Conservation (phyloP, 2,329 filamentous ascomycete species). For the Ophiostoma populinum region DNA sequence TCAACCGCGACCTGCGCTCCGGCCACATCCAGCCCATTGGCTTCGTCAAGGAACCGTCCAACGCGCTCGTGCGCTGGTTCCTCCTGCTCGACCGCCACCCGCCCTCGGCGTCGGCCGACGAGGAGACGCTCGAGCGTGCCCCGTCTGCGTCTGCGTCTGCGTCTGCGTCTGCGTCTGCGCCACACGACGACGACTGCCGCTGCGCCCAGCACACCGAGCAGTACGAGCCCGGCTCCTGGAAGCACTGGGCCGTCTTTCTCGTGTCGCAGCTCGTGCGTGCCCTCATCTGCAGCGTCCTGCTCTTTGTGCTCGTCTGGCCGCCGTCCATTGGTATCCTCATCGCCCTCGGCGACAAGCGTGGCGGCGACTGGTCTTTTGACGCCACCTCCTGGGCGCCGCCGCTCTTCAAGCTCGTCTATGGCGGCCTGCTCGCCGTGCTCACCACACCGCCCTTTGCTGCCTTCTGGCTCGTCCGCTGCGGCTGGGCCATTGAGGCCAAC, state of each 20-base stretch:
- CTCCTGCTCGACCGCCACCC: constrained; percentile 22
- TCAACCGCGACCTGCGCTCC: constrained; percentile 27
- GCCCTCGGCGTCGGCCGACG: background rate
- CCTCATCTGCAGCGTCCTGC: constrained; percentile 19
- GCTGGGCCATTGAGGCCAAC: constrained; percentile 21
- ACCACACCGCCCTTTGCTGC: constrained; percentile 29
- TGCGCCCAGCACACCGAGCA: constrained; percentile 10
- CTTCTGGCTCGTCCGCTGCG: constrained; percentile 33
- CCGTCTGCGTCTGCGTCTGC: too few relatives aligned
- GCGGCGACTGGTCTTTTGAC: constrained; percentile 26
- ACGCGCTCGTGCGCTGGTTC: constrained; percentile 23
- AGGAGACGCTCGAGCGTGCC: background rate
- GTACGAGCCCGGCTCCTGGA: constrained; percentile 14
- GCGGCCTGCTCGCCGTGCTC: constrained; percentile 26
- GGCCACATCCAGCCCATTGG: constrained; percentile 30
- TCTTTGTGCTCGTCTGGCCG: constrained; percentile 27
- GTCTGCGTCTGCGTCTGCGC: background rate
- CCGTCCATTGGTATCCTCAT: constrained; percentile 25
- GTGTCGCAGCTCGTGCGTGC: constrained; percentile 20
- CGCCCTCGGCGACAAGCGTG: constrained; percentile 18
- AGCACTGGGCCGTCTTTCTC: constrained; percentile 19
- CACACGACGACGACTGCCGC: constrained; percentile 9
- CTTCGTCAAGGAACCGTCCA: constrained; percentile 21
- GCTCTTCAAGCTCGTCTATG: constrained; percentile 32
- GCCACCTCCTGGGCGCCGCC: constrained; percentile 26